Conservation (phyloP, 371 early-diverging fungal species). For the Zopfochytrium polystomum region DNA sequence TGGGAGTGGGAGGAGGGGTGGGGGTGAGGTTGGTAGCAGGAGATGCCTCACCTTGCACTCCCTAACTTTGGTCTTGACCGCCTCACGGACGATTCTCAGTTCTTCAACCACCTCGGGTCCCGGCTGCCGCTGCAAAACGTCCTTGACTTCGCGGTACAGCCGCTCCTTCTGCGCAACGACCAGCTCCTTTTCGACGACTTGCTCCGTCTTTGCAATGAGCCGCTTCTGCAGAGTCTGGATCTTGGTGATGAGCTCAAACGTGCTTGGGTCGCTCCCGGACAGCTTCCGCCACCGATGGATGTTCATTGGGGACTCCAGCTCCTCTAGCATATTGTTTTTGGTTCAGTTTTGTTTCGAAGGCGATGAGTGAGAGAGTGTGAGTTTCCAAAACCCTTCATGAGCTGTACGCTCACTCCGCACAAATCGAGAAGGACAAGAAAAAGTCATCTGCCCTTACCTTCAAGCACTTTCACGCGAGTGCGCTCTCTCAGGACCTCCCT, state of each 20-base stretch:
- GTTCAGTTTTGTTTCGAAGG: too few species aligned
- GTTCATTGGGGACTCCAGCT: conserved; percentile 51
- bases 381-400: too few species aligned
- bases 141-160: conserved; percentile 46
- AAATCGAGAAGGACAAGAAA: not conserved
- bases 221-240: conserved; percentile 53
- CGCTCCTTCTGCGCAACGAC: conserved; percentile 49
- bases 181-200: conserved; percentile 48
- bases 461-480: conserved; percentile 50
- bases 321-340: too few species aligned
- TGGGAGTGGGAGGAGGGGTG: too few species aligned
- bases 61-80: conserved; percentile 41
- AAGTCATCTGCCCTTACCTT: conserved; percentile 30
- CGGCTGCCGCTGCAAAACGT: conserved; percentile 43
- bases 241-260: conserved; percentile 48
- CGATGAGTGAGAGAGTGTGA: too few species aligned
- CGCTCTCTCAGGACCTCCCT: conserved; percentile 45
- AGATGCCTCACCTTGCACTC: conserved; percentile 54
- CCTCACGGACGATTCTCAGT: conserved; percentile 41
- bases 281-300: conserved; percentile 58
- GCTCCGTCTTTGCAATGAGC: conserved; percentile 48
- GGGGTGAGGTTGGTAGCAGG: too few species aligned
- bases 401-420: too few species aligned
- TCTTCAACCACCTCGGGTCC: conserved; percentile 53
- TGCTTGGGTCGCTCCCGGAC: conserved; percentile 47